These are phyloP conservation scores for Hortiboletus campestris DNA, from an alignment of 768 basidiomycete genomes.

Conservation along the genomic window DNA sequence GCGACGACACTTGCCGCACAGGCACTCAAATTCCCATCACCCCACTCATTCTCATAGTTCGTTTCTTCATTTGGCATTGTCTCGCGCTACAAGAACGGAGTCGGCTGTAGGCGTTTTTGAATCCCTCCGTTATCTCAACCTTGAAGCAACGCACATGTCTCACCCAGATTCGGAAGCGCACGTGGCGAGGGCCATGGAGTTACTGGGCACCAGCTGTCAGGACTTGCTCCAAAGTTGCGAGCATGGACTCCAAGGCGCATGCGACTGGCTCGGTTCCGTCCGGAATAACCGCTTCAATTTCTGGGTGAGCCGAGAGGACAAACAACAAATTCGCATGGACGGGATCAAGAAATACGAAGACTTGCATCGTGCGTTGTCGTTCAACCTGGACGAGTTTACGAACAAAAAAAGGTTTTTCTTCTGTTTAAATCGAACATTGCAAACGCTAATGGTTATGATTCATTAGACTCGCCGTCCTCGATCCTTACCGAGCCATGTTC, in stretches of 20 bases:
- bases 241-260: constrained; percentile 39
- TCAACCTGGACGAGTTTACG: constrained; percentile 45
- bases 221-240: constrained; percentile 49
- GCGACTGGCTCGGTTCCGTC: constrained; percentile 50
- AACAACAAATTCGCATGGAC: constrained; percentile 31
- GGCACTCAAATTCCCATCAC: constrained; percentile 20
- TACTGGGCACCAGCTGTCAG: constrained; percentile 53
- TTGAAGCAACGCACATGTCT: constrained; percentile 53
- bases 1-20: constrained; percentile 10
- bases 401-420: constrained; percentile 45
- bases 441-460: constrained; percentile 12
- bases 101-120: constrained; percentile 72
- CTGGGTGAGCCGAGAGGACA: constrained; percentile 33
- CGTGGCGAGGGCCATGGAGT: constrained; percentile 40
- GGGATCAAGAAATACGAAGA: constrained; percentile 38
- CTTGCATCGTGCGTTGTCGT: constrained; percentile 37
- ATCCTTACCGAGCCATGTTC: constrained; percentile 58
- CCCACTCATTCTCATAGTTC: constrained; percentile 37
- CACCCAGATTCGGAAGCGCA: constrained; percentile 48
- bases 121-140: constrained; percentile 63
- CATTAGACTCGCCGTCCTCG: constrained; percentile 47
- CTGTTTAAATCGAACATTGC: constrained; percentile 1
- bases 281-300: constrained; percentile 37
- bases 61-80: constrained; percentile 38
- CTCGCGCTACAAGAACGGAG: constrained; percentile 38